Evolutionary conservation across 164 flowering plant species (phyloP), one percentile per base, ranked within the genome.

Genomic region (Vitis vinifera): DNA sequence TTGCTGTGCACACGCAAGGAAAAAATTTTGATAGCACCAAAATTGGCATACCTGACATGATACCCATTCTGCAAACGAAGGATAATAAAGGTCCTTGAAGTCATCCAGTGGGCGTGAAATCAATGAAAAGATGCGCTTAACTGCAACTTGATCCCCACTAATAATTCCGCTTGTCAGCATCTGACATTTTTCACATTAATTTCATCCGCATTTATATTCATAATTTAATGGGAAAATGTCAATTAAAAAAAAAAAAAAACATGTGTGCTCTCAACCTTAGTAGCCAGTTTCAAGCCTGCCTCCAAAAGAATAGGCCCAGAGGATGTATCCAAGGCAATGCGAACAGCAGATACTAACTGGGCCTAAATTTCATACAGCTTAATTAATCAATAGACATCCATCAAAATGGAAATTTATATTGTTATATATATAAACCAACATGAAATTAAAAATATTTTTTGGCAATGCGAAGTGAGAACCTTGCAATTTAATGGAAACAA

Each of bases 31-130:
- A 49, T 15, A 55, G 37, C 19, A 51, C 16, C 29, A 13, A 9
- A 59, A 27, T 4, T 2, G 47, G 31, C 19, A 68, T 78, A 93
- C 99, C 99, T 89, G 91, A 93, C 92, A 88, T 56, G 97, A 86
- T 62, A 95, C 99, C 99, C 99, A 95, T 83, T 95, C 99, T 44
- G 99, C 94, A 86, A 90, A 95, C 47, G 99, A 95, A 73, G 99
- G 99, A 86, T 90, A 95, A 72, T 88, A 95, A 6, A 95, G 84
- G 72, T 86, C 92, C 73, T 87, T 84, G 72, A 91, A 87, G 69
- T 93, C 97, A 83, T 83, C 75, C 74, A 95, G 73, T 58, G 96
- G 98, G 19, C 89, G 93, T 64, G 97, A 93, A 67, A 95, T 89
- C 73, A 91, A 78, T 49, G 89, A 85, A 86, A 84, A 95, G 74